Base-by-base conservation (phyloP, 2,329 filamentous ascomycete species). In the Cordyceps cateniannulata region DNA sequence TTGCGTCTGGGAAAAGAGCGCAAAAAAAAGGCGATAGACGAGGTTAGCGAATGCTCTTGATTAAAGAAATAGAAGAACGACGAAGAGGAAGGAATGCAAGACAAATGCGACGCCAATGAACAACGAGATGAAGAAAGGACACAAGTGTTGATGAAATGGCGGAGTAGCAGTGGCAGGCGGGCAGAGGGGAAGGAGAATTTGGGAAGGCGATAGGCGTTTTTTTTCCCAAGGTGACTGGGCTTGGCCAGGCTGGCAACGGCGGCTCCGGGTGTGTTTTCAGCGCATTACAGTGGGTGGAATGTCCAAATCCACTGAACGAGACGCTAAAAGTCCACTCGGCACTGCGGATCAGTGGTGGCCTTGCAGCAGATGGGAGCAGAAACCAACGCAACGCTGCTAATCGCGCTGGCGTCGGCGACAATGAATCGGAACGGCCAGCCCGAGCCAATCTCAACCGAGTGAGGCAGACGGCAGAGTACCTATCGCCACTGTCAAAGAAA, bases 391-490 rank as follows among this genome's bases (percentile, higher is more conserved):
- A 18, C 49, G 49, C 48, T 50, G n/a, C n/a, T n/a, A n/a, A 32
- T 50, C 48, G 35, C 22, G 51, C 51, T 44, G 55, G n/a, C 32
- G 40, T 51, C 12, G 32, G 50, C 58, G 58, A 60, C 58, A 60
- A 60, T 54, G 44, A 60, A 53, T 50, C 58, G 58, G 58, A 54
- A 48, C 58, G 50, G 58, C 49, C 49, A 60, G 42, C 40, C 58
- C 58, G 58, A 60, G 32, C 58, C 49, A 56, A 50, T 48, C 47
- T 27, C 47, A 8, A 14, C 27, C 24, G 3, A 25, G 45, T 5
- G 12, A 20, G 22, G 12, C 12, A 12, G 5, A 50, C 14, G 20
- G 14, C n/a, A 45, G 20, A 42, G 20, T n/a, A 5, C 38, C 16
- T 42, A 42, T 35, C 32, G 32, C 32, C 32, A 35, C 32, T 35